Conservation (phyloP, 441 rosid species). For the Bocquillonia castaneifolia region DNA sequence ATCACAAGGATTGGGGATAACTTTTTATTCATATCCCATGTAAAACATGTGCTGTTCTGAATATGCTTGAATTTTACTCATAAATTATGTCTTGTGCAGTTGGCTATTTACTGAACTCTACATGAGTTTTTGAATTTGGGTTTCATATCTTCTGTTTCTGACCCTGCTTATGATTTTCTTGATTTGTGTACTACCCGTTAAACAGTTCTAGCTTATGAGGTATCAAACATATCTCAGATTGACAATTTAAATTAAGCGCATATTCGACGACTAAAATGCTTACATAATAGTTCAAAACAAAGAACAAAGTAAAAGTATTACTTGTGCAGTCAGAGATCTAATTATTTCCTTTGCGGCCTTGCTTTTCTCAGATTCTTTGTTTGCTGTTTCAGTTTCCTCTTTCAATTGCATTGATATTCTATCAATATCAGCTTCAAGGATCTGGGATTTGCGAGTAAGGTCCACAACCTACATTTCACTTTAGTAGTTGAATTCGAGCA, state of each 20-base stretch:
- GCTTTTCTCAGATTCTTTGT: constrained; percentile 55
- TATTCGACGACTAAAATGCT: not conserved
- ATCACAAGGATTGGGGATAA: not conserved
- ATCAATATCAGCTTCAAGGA: constrained; percentile 50
- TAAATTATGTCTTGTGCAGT: too few relatives aligned
- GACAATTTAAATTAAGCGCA: not conserved
- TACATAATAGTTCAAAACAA: not conserved
- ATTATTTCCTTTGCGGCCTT: constrained; percentile 53
- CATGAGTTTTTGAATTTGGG: not conserved
- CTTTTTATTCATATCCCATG: not conserved
- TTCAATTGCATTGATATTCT: constrained; percentile 39
- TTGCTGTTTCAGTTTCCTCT: constrained; percentile 44
- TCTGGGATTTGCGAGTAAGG: constrained; percentile 35
- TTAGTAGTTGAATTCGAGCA: not conserved
- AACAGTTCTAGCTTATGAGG: not conserved
- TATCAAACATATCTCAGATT: not conserved
- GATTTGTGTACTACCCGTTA: not conserved
- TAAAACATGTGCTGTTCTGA: not conserved
- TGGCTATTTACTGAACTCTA: not conserved
- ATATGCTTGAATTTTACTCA: too few relatives aligned
- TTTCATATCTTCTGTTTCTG: not conserved
- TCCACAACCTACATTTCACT: constrained; percentile 41
- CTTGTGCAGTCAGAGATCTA: constrained; percentile 52
- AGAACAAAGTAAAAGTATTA: constrained; percentile 8
- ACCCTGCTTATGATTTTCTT: not conserved